Base-by-base conservation (phyloP, 1,139 yeast genomes). In the Magnusiomyces suaveolens region DNA sequence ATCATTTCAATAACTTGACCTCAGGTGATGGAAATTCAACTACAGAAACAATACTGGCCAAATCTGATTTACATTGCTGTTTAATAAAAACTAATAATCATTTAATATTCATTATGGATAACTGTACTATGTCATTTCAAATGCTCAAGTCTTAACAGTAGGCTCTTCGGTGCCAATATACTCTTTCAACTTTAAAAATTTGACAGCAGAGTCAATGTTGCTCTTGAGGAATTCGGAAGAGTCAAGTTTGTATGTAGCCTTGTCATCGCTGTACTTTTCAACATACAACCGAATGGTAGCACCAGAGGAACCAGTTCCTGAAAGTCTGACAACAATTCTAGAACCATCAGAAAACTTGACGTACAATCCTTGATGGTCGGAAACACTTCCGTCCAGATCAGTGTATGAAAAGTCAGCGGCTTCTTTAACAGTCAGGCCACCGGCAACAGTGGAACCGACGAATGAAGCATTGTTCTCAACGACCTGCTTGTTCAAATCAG, bases 271-370 rank as follows among this genome's bases (percentile, higher is more conserved):
- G 72, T 87, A 90, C 71, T 84, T 84, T 71, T 92, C 98, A 68
- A 90, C 75, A 72, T 92, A 92, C 62, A 92, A 76, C 72, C 99
- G 82, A 59, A 94, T 90, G 2, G 99, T 92, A 21, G 98, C 97
- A 50, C 98, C 99, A 1, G 96, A 83, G 1, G 97, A 89, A 4
- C 99, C 99, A 14, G 99, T 92, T 56, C 99, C 99, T 0, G 97
- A 88, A 61, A 92, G 78, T 71, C 99, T 84, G 51, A 88, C 87
- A 47, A 94, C 87, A 56, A 90, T 81, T 69, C 97, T 81, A 58
- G 88, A 79, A 2, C 97, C 97, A 64, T 83, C 84, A 50, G 78
- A 78, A 61, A 90, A 79, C 71, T 85, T 89, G 62, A 90, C 84
- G 67, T 77, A 92, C 56, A 92, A 78, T 48, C 99, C 99, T 75